These are phyloP conservation scores for Sanghuangporus weigelae DNA, from an alignment of 1,284 basidiomycete genomes.

Conservation along the genomic window DNA sequence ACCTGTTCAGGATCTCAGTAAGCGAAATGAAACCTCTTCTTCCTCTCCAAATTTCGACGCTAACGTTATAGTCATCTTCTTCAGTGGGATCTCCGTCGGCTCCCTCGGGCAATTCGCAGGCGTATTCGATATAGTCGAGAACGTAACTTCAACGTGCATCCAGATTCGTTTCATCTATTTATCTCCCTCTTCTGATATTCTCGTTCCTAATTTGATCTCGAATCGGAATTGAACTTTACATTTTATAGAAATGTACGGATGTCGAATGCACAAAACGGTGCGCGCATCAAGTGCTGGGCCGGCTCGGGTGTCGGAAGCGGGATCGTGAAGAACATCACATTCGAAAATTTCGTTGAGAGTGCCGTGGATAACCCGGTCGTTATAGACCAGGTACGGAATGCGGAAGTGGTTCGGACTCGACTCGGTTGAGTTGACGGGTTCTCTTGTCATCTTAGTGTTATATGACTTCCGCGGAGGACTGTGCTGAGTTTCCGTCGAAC, in stretches of 20 bases:
- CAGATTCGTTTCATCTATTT: background rate
- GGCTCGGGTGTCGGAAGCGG: constrained; percentile 30
- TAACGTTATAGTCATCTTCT: background rate
- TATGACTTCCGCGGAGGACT: constrained; percentile 38
- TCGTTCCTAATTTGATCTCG: background rate
- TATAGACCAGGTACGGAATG: constrained; percentile 30
- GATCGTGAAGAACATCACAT: constrained; percentile 37
- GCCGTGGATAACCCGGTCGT: constrained; percentile 42
- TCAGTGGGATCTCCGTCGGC: constrained; percentile 41
- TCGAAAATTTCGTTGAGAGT: constrained; percentile 31
- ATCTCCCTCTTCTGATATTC: background rate
- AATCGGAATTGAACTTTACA: too few relatives aligned
- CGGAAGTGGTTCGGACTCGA: background rate
- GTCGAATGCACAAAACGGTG: constrained; percentile 44
- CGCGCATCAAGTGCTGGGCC: constrained; percentile 45
- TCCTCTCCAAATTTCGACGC: background rate
- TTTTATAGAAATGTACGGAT: constrained; percentile 37
- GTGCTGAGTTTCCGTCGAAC: constrained; percentile 47
- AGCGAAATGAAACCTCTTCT: constrained; percentile 3
- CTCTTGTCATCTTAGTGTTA: constrained; percentile 40
- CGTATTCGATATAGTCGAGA: constrained; percentile 43
- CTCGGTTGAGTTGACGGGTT: background rate
- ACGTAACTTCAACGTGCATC: constrained; percentile 35
- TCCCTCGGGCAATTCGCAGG: constrained; percentile 45
- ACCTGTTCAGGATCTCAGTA: constrained; percentile 58